Evolutionary conservation across 1,139 yeast genomes (phyloP).

Genomic region (Magnusiomyces sp.): DNA sequence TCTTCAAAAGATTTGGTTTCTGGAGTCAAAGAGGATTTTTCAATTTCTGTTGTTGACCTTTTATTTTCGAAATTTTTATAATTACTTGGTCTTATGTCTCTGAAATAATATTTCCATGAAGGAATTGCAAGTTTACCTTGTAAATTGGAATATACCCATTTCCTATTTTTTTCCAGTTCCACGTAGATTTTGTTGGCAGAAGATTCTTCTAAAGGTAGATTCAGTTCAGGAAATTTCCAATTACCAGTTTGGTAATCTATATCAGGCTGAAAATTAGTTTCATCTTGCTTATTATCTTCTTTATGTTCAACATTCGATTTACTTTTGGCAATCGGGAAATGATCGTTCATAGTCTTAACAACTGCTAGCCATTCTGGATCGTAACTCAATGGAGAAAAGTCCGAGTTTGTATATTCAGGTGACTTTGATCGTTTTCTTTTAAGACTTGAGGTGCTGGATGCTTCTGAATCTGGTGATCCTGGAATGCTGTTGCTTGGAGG

Average conservation of each 20-base stretch:
- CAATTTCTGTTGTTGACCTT: not conserved
- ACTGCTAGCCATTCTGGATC: conserved; percentile 37
- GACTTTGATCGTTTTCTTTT: not conserved
- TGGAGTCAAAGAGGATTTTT: not conserved
- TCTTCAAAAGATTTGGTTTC: too few species aligned
- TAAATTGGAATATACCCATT: conserved; percentile 1
- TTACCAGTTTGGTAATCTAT: too few species aligned
- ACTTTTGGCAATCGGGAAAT: conserved; percentile 14
- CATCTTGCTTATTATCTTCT: not conserved
- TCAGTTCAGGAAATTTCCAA: not conserved
- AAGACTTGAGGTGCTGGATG: not conserved
- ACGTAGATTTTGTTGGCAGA: not conserved
- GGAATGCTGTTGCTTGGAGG: not conserved
- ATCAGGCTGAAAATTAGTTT: not conserved
- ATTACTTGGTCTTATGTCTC: not conserved
- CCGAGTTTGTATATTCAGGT: not conserved
- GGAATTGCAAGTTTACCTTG: not conserved
- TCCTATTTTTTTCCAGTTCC: not conserved
- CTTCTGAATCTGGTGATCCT: not conserved
- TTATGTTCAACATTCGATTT: not conserved
- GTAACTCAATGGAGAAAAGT: conserved; percentile 19
- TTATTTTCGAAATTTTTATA: not conserved
- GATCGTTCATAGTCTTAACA: conserved; percentile 24
- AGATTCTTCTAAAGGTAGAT: not conserved
- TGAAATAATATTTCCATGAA: not conserved